A percentile compares a stretch with the other conserved stretches of the same genome.
Conservation (phyloP, 164 flowering plant species). For the Magnolia changhungtana region DNA sequence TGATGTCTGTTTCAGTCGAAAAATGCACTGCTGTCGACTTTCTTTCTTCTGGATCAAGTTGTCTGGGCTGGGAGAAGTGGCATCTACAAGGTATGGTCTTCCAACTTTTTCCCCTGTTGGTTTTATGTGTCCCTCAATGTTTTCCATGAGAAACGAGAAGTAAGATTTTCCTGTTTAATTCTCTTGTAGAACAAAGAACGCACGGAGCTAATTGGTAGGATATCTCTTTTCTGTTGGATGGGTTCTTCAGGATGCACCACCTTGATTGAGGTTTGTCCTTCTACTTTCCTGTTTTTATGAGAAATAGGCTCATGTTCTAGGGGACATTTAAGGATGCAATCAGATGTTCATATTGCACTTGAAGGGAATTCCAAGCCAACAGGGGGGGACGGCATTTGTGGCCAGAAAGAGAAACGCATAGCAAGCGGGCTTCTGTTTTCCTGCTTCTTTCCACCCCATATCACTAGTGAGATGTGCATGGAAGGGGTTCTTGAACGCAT, state of each 20-base stretch:
- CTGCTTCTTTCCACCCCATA: neutral
- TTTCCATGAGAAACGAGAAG: neutral
- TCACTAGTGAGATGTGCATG: no score
- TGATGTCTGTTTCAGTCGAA: slow-evolving; percentile 60
- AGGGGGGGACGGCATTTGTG: neutral
- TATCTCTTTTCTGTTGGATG: slow-evolving; percentile 94
- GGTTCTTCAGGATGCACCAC: slow-evolving; percentile 78
- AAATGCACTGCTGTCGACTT: slow-evolving; percentile 87
- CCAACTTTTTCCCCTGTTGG: neutral
- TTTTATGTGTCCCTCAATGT: neutral
- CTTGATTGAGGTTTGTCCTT: slow-evolving; percentile 70
- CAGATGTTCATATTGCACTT: neutral
- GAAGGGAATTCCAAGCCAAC: neutral
- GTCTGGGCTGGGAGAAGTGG: slow-evolving; percentile 96
- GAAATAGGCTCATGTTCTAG: neutral
- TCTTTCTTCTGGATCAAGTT: slow-evolving; percentile 95
- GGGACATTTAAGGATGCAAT: neutral
- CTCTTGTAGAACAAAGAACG: slow-evolving; percentile 77
- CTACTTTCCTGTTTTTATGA: neutral
- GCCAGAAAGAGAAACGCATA: neutral
- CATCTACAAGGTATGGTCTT: slow-evolving; percentile 55
- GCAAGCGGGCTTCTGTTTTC: neutral
- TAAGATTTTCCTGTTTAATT: neutral
- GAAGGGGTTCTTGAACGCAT: neutral
- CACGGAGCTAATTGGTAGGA: slow-evolving; percentile 75